A percentile compares a stretch with the other conserved stretches of the same genome.
Evolutionary conservation across 78 protist species (phyloP).

Genomic region (Pigoraptor vietnamica): DNA sequence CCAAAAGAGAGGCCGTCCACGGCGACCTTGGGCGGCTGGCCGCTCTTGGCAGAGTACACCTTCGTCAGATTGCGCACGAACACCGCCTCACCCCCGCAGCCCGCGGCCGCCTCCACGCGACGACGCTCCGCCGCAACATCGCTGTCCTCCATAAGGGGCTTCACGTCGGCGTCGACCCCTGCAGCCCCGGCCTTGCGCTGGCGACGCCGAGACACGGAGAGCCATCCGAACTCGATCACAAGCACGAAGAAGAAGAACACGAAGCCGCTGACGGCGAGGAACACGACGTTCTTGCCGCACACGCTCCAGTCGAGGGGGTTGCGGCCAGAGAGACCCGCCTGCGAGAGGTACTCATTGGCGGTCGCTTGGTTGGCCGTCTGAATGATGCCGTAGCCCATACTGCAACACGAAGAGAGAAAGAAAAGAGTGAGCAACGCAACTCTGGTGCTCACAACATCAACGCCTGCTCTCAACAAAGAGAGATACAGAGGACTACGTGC

Average conservation of each 20-base stretch:
- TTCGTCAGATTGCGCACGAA: background rate
- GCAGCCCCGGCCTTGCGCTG: background rate
- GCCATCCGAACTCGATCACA: background rate
- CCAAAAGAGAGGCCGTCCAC: background rate
- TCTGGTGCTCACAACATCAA: no score
- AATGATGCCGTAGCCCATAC: background rate
- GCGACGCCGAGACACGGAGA: background rate
- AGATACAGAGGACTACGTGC: no score
- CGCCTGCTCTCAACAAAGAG: no score
- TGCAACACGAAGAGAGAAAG: background rate
- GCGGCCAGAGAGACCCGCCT: background rate
- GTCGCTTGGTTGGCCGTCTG: background rate
- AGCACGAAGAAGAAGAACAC: background rate
- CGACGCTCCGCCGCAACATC: background rate
- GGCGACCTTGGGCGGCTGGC: background rate
- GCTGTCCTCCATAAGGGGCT: background rate
- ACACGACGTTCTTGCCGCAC: background rate
- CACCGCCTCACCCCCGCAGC: background rate
- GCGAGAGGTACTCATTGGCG: background rate
- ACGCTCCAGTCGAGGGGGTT: background rate
- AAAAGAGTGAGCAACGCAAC: no score
- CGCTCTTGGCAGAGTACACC: background rate
- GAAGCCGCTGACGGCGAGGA: background rate
- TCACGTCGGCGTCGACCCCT: background rate
- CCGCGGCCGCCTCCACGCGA: background rate